Base-by-base conservation (phyloP, 768 basidiomycete species). In the Mycena rebaudengoi region DNA sequence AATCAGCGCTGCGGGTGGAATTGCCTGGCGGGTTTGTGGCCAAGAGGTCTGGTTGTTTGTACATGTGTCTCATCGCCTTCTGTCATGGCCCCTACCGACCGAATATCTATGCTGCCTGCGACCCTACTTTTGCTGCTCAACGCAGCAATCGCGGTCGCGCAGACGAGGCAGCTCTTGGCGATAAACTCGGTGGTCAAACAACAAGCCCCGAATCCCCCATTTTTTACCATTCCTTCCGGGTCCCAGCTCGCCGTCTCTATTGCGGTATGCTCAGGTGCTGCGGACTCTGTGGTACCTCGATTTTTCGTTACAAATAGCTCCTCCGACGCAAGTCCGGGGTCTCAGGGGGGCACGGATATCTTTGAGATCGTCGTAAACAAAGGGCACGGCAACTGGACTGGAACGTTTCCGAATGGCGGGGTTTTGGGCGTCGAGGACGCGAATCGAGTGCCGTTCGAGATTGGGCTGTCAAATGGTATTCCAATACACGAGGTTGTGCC, bases 281-380 rank as follows among this genome's bases (percentile, higher is more conserved):
- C 40, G 50, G 65, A 64, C 40, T 60, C 71, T 11, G 65, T 77
- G 0, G 64, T 78, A 0, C 84, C 87, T 7, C 80, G 83, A 16
- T 88, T 92, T 67, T 86, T 90, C 64, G 69, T 93, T 4, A 84
- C 85, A 0, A 91, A 89, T 66, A 78, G 76, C 57, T 79, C 78
- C 10, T 70, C 72, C 12, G 50, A 70, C 40, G 70, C 70, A 23
- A 69, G 75, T 58, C 82, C 87, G 10, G 76, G 79, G 1, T 70
- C 79, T 2, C 60, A 43, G 5, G 82, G 80, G 13, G 80, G 80
- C 4, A 59, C 66, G 1, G 77, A 82, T 68, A 79, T 81, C 7
- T 80, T 76, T 54, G 86, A 90, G 70, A 83, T 91, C 18, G 55
- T 49, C 0, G 54, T 89, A 32, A 57, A 73, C 10, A 69, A 81